phyloP scores from a whole-genome alignment of 2,329 filamentous ascomycete species.

The Coniella lustricola region DNA sequence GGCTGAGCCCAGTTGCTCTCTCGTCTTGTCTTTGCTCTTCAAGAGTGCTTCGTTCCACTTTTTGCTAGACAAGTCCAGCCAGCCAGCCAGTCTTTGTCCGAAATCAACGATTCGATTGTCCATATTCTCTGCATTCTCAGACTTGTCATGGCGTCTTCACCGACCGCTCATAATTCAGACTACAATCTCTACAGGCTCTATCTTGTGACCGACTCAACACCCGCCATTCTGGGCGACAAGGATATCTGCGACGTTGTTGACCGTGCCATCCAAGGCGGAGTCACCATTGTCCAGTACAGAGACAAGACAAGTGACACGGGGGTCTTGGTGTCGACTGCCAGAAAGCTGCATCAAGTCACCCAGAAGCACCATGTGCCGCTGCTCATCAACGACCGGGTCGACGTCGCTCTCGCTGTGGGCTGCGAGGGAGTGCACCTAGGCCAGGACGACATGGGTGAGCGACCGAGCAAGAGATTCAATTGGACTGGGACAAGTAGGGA shows the following conservation, averaged over 20 bases:
- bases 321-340: slow-evolving; percentile 62
- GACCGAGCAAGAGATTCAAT: too few relatives aligned
- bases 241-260: slow-evolving; percentile 69
- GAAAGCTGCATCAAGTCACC: slow-evolving; percentile 65
- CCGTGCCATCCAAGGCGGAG: slow-evolving; percentile 69
- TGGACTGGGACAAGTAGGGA: not conserved
- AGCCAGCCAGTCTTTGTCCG: too few relatives aligned
- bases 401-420: slow-evolving; percentile 76
- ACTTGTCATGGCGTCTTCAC: not conserved
- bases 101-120: too few relatives aligned
- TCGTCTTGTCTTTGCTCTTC: too few relatives aligned
- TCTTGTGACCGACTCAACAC: slow-evolving; percentile 89
- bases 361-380: slow-evolving; percentile 64
- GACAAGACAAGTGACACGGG: slow-evolving; percentile 78
- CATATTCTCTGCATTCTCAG: too few relatives aligned
- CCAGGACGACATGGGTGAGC: slow-evolving; percentile 80
- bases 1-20: too few relatives aligned
- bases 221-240: slow-evolving; percentile 66
- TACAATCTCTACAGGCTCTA: slow-evolving; percentile 84
- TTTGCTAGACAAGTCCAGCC: too few relatives aligned
- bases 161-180: slow-evolving; percentile 41
- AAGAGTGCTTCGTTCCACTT: too few relatives aligned
- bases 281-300: slow-evolving; percentile 81
- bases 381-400: slow-evolving; percentile 87
- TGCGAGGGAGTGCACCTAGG: slow-evolving; percentile 93